These are phyloP conservation scores for Malassezia vespertilionis DNA, from an alignment of 1,284 basidiomycete genomes.

Conservation along the genomic window DNA sequence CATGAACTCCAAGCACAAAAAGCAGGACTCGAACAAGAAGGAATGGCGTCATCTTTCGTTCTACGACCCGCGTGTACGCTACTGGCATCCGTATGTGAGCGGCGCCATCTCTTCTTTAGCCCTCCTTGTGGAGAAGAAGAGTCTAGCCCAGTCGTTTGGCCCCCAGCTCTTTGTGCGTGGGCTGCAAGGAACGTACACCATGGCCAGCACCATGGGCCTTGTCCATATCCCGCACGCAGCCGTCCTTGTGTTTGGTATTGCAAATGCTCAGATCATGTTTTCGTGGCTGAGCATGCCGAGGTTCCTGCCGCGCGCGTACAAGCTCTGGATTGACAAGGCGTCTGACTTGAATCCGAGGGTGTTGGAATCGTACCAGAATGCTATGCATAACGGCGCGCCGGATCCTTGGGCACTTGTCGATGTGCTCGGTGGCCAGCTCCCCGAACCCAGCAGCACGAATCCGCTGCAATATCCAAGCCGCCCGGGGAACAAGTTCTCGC, in stretches of 20 bases:
- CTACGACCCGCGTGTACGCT: constrained; percentile 44
- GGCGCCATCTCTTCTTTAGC: constrained; percentile 70
- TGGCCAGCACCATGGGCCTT: constrained; percentile 55
- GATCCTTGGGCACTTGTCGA: constrained; percentile 14
- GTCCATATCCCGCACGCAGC: constrained; percentile 70
- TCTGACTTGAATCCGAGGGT: constrained; percentile 19
- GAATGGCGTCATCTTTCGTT: constrained; percentile 32
- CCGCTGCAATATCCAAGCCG: constrained; percentile 29
- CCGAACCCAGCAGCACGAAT: constrained; percentile 28
- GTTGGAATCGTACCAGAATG: neutral
- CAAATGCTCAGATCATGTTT: constrained; percentile 71
- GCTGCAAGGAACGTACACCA: constrained; percentile 71
- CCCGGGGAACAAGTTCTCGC: constrained; percentile 23
- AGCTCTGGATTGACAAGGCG: constrained; percentile 41
- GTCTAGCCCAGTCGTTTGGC: constrained; percentile 59
- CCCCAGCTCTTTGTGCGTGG: constrained; percentile 70
- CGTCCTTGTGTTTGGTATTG: constrained; percentile 68
- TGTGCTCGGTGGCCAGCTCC: constrained; percentile 33
- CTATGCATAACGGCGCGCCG: neutral
- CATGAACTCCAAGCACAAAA: neutral
- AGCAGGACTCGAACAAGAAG: constrained; percentile 10
- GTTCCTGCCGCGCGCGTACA: constrained; percentile 30
- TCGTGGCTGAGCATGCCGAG: constrained; percentile 56
- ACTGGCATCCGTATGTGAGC: constrained; percentile 81
- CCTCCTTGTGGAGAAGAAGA: constrained; percentile 68